Evolutionary conservation across 805 yeast species (phyloP), one percentile per base, ranked within the genome.

Genomic region (Yarrowia deformans): DNA sequence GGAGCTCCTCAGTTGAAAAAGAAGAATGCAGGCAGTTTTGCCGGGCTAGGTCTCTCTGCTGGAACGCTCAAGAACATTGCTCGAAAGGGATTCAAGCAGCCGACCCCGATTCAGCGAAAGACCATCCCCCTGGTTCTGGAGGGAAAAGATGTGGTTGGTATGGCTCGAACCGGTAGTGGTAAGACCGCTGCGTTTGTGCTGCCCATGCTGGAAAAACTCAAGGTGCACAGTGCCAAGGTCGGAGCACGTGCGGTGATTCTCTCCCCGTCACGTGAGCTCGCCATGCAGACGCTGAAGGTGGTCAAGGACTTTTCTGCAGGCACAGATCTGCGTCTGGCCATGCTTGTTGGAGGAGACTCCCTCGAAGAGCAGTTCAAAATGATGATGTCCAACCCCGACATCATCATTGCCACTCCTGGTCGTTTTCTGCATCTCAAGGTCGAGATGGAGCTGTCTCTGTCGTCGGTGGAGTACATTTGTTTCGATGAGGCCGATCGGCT

Each of bases 101-200:
- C 99, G 14, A 95, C 99, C 0, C 99, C 99, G 1, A 95, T 95
- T 78, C 99, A 95, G 80, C 84, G 99, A 72, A 95, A 94, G 77
- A 89, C 99, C 2, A 91, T 95, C 70, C 99, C 99, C 0, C 82
- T 93, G 69, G 88, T 95, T 70, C 81, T 95, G 81, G 91, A 90
- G 58, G 90, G 87, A 69, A 84, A 96, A 76, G 99, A 95, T 80
- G 97, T 95, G 50, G 99, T 95, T 16, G 99, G 98, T 77, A 95
- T 95, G 99, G 99, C 99, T 16, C 85, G 99, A 76, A 95, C 99
- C 0, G 99, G 99, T 75, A 91, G 97, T 34, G 99, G 99, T 83
- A 95, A 95, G 77, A 95, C 99, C 0, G 99, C 99, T 9, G 98
- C 99, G 0, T 95, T 95, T 77, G 85, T 91, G 23, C 80, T 95